phyloP scores from a whole-genome alignment of 768 basidiomycete species.

The Hericium rajendrae region DNA sequence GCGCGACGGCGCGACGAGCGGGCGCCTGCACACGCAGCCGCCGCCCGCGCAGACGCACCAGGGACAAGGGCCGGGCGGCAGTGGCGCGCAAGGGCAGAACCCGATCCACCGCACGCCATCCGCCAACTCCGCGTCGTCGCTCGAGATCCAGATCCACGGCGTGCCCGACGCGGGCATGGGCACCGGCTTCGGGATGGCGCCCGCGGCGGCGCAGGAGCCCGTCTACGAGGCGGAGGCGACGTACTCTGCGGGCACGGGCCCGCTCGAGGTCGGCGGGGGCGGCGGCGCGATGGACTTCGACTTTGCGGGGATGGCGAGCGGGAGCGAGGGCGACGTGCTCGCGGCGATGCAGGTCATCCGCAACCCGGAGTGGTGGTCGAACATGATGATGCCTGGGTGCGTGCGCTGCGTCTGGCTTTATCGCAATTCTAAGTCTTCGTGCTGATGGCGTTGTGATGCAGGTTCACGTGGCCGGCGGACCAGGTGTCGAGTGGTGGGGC shows the following conservation, averaged over 20 bases:
- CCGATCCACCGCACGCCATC: not conserved
- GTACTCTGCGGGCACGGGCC: conserved; percentile 3
- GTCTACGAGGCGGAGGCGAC: not conserved
- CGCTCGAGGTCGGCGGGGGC: not conserved
- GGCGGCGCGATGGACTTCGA: conserved; percentile 3
- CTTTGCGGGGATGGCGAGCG: conserved; percentile 18
- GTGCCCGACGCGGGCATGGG: not conserved
- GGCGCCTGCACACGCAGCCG: conserved; percentile 5
- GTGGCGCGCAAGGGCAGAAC: not conserved
- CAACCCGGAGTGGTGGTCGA: conserved; percentile 64
- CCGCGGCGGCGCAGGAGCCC: not conserved
- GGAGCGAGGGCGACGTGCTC: conserved; percentile 33
- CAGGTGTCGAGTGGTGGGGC: not conserved
- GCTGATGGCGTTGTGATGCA: not conserved
- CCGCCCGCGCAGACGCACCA: conserved; percentile 6
- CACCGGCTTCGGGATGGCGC: not conserved
- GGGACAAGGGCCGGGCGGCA: not conserved
- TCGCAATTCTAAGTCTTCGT: not conserved
- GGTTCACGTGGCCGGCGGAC: conserved; percentile 11
- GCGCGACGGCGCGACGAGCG: conserved; percentile 13
- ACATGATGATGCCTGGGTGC: conserved; percentile 82
- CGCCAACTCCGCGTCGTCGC: not conserved
- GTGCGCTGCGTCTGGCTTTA: conserved; percentile 1
- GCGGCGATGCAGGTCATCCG: conserved; percentile 68
- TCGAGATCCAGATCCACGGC: not conserved